phyloP scores from a whole-genome alignment of 257 asterid species.

The Henckelia pumila region DNA sequence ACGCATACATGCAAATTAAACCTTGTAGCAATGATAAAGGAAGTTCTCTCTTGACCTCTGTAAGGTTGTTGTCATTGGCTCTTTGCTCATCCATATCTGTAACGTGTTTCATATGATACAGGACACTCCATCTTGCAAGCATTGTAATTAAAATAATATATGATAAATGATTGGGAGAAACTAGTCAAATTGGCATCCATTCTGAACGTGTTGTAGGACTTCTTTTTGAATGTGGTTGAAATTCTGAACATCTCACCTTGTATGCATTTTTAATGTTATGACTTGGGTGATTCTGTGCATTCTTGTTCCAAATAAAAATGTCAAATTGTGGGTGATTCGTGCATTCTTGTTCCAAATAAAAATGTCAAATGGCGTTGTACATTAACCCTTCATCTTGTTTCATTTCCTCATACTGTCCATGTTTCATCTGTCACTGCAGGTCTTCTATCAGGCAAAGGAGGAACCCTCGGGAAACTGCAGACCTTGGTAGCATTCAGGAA shows the following conservation, averaged over 20 bases:
- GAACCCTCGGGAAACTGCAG: slow-evolving; percentile 86
- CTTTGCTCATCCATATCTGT: slow-evolving; percentile 19
- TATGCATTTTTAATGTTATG: no score
- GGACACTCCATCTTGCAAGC: slow-evolving; percentile 7
- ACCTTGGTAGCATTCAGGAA: slow-evolving; percentile 87
- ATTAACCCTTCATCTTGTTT: slow-evolving; percentile 22
- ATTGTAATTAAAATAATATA: neutral
- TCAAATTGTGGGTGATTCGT: no score
- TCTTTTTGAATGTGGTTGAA: slow-evolving; percentile 3
- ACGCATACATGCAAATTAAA: slow-evolving; percentile 70
- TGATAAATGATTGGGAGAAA: no score
- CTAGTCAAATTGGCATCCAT: neutral
- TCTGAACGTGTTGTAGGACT: neutral
- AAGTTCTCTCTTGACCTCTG: slow-evolving; percentile 63
- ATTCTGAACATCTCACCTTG: slow-evolving; percentile 1
- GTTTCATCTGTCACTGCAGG: slow-evolving; percentile 38
- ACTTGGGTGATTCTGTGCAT: no score
- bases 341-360: slow-evolving; percentile 1
- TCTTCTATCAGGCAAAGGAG: slow-evolving; percentile 83
- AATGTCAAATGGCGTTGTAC: slow-evolving; percentile 9
- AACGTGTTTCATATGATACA: slow-evolving; percentile 21
- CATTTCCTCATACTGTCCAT: slow-evolving; percentile 21
- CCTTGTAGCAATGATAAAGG: slow-evolving; percentile 55
- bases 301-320: no score
- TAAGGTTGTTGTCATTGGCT: slow-evolving; percentile 55